Conservation (phyloP, 2,329 filamentous ascomycete genomes). For the Teratosphaeria epicoccoides region DNA sequence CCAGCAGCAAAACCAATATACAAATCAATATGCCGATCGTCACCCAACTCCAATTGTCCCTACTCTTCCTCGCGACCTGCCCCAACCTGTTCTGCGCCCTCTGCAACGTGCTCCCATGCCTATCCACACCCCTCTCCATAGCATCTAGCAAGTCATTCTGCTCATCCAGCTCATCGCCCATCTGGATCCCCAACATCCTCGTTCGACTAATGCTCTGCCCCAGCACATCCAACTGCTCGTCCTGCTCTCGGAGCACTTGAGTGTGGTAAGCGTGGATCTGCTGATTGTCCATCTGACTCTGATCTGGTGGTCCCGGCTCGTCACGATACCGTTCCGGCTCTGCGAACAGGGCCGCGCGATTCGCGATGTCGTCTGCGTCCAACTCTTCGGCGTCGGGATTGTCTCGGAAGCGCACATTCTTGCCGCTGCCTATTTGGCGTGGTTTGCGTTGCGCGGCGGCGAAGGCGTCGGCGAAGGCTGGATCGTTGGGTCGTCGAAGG, state of each 20-base stretch:
- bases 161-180: conserved; percentile 87
- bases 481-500: conserved; percentile 53
- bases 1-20: conserved; percentile 70
- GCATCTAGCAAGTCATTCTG: conserved; percentile 86
- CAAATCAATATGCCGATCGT: conserved; percentile 71
- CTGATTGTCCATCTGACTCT: conserved; percentile 57
- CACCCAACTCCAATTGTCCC: conserved; percentile 80
- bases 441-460: conserved; percentile 43
- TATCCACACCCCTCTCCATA: conserved; percentile 69
- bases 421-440: conserved; percentile 29
- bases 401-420: conserved; percentile 70
- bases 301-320: conserved; percentile 48
- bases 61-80: conserved; percentile 60
- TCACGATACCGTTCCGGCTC: conserved; percentile 50
- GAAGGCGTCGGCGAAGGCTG: conserved; percentile 52
- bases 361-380: conserved; percentile 35
- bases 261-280: conserved; percentile 81
- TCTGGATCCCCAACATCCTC: conserved; percentile 86
- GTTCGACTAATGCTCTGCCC: conserved; percentile 82
- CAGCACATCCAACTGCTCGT: conserved; percentile 80
- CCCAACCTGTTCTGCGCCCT: conserved; percentile 63
- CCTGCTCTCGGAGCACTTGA: conserved; percentile 74
- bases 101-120: conserved; percentile 66
- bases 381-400: conserved; percentile 28
- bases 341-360: conserved; percentile 48